A percentile compares a stretch with the other conserved stretches of the same genome.
These are phyloP conservation scores for Dalbergia cochinchinensis DNA, from an alignment of 306 rosid genomes.

Conservation along the genomic window DNA sequence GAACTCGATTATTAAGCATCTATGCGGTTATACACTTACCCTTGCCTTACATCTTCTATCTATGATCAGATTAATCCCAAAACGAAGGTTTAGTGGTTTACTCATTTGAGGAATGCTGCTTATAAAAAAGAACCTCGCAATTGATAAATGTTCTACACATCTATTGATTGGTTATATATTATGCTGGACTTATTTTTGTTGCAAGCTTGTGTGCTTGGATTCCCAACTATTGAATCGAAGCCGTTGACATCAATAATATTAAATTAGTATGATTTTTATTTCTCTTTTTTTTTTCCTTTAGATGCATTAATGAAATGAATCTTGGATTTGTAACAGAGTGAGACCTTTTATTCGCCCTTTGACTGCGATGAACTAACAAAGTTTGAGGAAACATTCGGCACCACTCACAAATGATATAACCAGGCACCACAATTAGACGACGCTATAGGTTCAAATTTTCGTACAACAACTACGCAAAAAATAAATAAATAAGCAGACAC, in stretches of 20 bases:
- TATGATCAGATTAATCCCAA: too few species aligned
- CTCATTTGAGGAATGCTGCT: too few species aligned
- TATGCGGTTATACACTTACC: too few species aligned
- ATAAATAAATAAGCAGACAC: neutral
- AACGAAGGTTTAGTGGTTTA: too few species aligned
- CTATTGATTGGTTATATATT: too few species aligned
- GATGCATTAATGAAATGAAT: neutral
- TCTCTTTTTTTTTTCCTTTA: too few species aligned
- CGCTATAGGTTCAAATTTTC: neutral
- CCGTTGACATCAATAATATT: neutral
- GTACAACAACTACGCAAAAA: neutral
- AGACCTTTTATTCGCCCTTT: neutral
- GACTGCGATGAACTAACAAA: neutral
- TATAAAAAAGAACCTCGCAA: too few species aligned
- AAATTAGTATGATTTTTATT: neutral
- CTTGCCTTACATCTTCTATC: too few species aligned
- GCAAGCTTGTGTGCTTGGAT: neutral
- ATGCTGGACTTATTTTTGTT: neutral
- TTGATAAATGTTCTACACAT: too few species aligned
- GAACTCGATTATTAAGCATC: too few species aligned
- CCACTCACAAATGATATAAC: too few species aligned
- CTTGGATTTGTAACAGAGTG: neutral
- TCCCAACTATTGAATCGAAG: neutral
- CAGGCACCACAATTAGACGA: neutral
- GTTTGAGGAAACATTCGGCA: too few species aligned